Percentiles rank a stretch among this genome's conserved stretches.
These are phyloP conservation scores for Flaveria brownii DNA, from an alignment of 129 eudicot species.

Conservation along the genomic window DNA sequence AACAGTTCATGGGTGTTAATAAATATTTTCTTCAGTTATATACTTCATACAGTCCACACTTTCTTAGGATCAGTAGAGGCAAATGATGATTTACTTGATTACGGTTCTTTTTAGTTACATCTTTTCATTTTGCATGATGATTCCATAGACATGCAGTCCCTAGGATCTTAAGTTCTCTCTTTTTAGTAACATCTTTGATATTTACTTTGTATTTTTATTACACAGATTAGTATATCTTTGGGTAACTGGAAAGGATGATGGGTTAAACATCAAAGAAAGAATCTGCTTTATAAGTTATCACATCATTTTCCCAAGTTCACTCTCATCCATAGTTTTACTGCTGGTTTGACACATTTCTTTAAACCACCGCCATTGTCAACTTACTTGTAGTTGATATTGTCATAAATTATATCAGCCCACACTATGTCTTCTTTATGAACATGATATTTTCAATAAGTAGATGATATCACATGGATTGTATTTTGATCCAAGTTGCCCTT, in stretches of 20 bases:
- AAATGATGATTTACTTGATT: no score
- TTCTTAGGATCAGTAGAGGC: neutral
- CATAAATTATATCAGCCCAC: neutral
- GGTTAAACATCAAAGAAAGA: conserved; percentile 79
- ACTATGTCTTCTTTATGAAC: neutral
- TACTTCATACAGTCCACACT: neutral
- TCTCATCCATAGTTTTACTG: neutral
- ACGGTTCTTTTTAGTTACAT: no score
- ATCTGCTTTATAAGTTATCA: conserved; percentile 67
- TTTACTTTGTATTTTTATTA: no score
- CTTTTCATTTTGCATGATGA: neutral
- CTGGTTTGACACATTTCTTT: neutral
- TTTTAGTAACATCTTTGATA: no score
- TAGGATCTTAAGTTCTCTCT: no score
- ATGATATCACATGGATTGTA: neutral
- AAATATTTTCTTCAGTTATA: neutral
- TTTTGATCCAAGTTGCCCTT: neutral
- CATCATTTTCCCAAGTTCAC: conserved; percentile 10
- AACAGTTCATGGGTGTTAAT: conserved; percentile 10
- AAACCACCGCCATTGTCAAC: neutral
- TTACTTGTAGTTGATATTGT: neutral
- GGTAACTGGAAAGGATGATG: conserved; percentile 93
- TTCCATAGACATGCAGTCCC: no score
- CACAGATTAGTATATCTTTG: conserved; percentile 45
- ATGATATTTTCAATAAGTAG: neutral